These are phyloP conservation scores for Nicotiana attenuata DNA, from an alignment of 257 asterid species.

Conservation along the genomic window DNA sequence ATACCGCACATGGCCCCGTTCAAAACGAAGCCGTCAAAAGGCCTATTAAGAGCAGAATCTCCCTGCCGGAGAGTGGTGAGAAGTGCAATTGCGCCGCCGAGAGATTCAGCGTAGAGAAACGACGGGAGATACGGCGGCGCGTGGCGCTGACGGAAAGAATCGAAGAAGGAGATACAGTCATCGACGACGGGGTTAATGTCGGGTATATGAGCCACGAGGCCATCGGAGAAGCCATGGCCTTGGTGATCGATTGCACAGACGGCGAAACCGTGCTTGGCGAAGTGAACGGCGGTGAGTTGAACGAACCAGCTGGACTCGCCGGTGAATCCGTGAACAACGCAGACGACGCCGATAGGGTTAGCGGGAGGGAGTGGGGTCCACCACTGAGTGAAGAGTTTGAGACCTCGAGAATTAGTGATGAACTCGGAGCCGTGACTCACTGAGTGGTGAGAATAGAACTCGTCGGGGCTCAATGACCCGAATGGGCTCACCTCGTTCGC, in stretches of 20 bases:
- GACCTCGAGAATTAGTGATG: slow-evolving; percentile 65
- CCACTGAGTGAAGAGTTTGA: slow-evolving; percentile 93
- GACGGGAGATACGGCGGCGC: slow-evolving; percentile 48
- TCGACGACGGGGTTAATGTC: slow-evolving; percentile 71
- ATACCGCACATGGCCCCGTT: slow-evolving; percentile 97
- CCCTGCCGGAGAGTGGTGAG: slow-evolving; percentile 67
- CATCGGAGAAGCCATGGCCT: slow-evolving; percentile 94
- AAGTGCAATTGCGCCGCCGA: slow-evolving; percentile 93
- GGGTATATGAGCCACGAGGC: slow-evolving; percentile 70
- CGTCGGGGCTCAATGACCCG: slow-evolving; percentile 51
- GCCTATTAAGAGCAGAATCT: slow-evolving; percentile 40
- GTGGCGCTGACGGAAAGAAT: slow-evolving; percentile 43
- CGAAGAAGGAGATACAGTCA: slow-evolving; percentile 62
- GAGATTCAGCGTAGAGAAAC: slow-evolving; percentile 74
- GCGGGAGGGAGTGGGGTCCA: slow-evolving; percentile 57
- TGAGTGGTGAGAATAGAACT: slow-evolving; percentile 79
- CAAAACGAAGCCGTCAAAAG: slow-evolving; percentile 72
- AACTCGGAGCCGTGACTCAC: slow-evolving; percentile 59
- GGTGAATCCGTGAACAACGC: slow-evolving; percentile 92
- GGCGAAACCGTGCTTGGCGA: slow-evolving; percentile 71
- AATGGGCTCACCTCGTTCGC: slow-evolving; percentile 72
- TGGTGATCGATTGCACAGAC: slow-evolving; percentile 97
- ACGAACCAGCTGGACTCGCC: slow-evolving; percentile 96
- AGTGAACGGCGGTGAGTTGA: slow-evolving; percentile 77
- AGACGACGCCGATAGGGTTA: slow-evolving; percentile 58